A percentile compares a stretch with the other conserved stretches of the same genome.
Evolutionary conservation across 2,329 filamentous ascomycete species (phyloP).

Genomic region (Knufia fluminis): DNA sequence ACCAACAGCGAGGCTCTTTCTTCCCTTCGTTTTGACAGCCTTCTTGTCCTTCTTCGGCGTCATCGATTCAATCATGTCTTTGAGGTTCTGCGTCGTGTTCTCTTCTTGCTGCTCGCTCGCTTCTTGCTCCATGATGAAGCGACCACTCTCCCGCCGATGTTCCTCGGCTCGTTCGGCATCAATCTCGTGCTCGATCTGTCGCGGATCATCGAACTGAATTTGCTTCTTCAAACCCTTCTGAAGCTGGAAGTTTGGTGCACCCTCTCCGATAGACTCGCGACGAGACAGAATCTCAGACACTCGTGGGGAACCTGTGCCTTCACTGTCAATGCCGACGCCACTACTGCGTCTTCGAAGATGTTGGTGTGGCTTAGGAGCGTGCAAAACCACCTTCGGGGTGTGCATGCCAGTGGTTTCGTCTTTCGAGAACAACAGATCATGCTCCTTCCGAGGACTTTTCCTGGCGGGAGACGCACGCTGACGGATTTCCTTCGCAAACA

Average conservation of each 20-base stretch:
- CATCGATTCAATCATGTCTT: constrained; percentile 71
- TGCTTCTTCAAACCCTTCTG: constrained; percentile 33
- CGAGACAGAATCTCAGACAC: constrained; percentile 63
- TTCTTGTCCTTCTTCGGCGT: constrained; percentile 54
- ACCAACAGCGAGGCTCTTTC: constrained; percentile 69
- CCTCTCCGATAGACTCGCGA: constrained; percentile 61
- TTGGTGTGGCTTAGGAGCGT: constrained; percentile 32
- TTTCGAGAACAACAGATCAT: constrained; percentile 45
- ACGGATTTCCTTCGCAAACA: constrained; percentile 36
- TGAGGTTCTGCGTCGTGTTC: constrained; percentile 58
- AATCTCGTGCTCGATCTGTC: constrained; percentile 52
- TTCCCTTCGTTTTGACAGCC: constrained; percentile 49
- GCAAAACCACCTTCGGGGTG: constrained; percentile 57
- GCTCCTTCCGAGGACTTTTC: constrained; percentile 26
- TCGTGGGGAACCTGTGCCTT: constrained; percentile 65
- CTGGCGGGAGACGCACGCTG: constrained; percentile 27
- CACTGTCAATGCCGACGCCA: constrained; percentile 59
- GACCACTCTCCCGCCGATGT: constrained; percentile 51
- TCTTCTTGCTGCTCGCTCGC: constrained; percentile 44
- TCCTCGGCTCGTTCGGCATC: constrained; percentile 55
- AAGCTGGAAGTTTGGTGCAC: constrained; percentile 54
- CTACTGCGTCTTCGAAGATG: constrained; percentile 49
- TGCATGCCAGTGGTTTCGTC: constrained; percentile 46
- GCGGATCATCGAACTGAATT: constrained; percentile 58
- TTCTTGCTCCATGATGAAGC: constrained; percentile 48